Percentiles rank a stretch among this genome's conserved stretches.
Conservation (phyloP, 805 yeast species). For the Pichia phayaonensis region DNA sequence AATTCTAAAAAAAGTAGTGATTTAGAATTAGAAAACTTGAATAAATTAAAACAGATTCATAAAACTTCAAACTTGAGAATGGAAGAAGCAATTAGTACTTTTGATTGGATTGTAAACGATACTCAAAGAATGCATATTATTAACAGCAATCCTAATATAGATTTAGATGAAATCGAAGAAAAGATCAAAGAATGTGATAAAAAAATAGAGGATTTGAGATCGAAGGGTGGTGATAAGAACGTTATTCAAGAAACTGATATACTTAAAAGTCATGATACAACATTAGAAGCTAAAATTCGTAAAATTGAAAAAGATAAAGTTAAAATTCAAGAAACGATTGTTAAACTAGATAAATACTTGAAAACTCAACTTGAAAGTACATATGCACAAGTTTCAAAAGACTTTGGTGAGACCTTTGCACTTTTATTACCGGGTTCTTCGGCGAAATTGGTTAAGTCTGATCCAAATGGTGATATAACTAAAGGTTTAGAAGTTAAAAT, state of each 20-base stretch:
- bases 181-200: slow-evolving; percentile 50
- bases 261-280: slow-evolving; percentile 78
- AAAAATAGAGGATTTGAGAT: slow-evolving; percentile 59
- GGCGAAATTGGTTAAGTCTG: slow-evolving; percentile 80
- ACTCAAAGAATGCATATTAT: slow-evolving; percentile 47
- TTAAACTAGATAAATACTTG: slow-evolving; percentile 77
- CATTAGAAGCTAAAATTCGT: slow-evolving; percentile 70
- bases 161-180: slow-evolving; percentile 54
- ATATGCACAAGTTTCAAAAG: slow-evolving; percentile 78
- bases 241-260: slow-evolving; percentile 89
- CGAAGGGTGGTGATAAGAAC: slow-evolving; percentile 69
- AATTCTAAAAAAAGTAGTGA: slow-evolving; percentile 39
- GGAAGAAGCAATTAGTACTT: slow-evolving; percentile 37
- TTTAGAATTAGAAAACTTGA: slow-evolving; percentile 25
- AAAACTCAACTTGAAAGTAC: slow-evolving; percentile 75
- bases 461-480: slow-evolving; percentile 66
- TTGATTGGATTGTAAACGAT: slow-evolving; percentile 70
- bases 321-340: slow-evolving; percentile 83
- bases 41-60: slow-evolving; percentile 29
- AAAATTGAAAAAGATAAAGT: slow-evolving; percentile 85
- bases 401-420: slow-evolving; percentile 84
- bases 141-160: slow-evolving; percentile 54
- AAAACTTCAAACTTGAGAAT: slow-evolving; percentile 2
- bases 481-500: slow-evolving; percentile 89
- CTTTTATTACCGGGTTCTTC: slow-evolving; percentile 84